phyloP scores from a whole-genome alignment of 768 basidiomycete species.

The Dendrothele bispora region DNA sequence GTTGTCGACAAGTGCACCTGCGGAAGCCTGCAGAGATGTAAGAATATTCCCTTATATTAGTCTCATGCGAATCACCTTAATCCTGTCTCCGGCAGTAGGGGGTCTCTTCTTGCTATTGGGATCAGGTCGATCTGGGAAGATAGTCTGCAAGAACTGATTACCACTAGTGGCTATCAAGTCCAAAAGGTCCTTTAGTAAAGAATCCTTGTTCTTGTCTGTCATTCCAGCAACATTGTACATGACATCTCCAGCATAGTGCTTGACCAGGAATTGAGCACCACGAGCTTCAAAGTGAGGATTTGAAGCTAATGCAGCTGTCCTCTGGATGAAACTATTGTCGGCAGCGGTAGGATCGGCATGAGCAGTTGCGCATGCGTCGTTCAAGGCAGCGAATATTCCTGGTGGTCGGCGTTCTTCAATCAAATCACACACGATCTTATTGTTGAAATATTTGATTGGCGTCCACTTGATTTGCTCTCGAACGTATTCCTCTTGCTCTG shows the following conservation, averaged over 20 bases:
- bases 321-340: constrained; percentile 95
- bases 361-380: constrained; percentile 98
- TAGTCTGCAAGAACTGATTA: constrained; percentile 81
- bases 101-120: constrained; percentile 97
- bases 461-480: constrained; percentile 99
- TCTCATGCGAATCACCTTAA: constrained; percentile 62
- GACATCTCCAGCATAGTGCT: constrained; percentile 98
- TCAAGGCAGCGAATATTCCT: constrained; percentile 95
- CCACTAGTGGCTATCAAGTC: constrained; percentile 81
- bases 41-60: neutral
- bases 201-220: constrained; percentile 99
- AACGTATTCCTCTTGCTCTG: constrained; percentile 99
- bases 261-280: constrained; percentile 91
- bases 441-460: constrained; percentile 98
- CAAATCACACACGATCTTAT: constrained; percentile 96
- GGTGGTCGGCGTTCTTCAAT: constrained; percentile 97
- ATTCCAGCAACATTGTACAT: constrained; percentile 97
- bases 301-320: constrained; percentile 74
- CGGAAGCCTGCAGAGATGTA: constrained; percentile 62
- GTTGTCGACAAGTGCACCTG: constrained; percentile 94
- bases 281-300: constrained; percentile 96
- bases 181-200: constrained; percentile 90
- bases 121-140: constrained; percentile 95
- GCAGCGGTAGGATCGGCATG: constrained; percentile 96
- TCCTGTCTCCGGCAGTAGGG: constrained; percentile 96